Evolutionary conservation across 1,284 basidiomycete species (phyloP).

Genomic region (Schizopora paradoxa): DNA sequence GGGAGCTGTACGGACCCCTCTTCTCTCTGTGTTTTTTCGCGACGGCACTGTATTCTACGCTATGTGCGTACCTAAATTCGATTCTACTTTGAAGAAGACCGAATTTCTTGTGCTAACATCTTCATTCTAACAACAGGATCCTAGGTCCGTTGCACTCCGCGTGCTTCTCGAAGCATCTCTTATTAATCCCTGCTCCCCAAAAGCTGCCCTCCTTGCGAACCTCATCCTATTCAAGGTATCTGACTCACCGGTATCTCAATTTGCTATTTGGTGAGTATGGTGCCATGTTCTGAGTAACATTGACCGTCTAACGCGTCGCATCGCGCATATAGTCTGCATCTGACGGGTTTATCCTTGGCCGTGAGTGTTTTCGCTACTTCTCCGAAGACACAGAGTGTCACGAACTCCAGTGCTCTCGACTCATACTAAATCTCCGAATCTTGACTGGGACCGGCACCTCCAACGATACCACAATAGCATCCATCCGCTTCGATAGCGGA

Average conservation of each 20-base stretch:
- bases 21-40: conserved; percentile 7
- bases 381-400: too few relatives aligned
- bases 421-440: conserved; percentile 8
- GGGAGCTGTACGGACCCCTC: not conserved
- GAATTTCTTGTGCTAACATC: too few relatives aligned
- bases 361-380: too few relatives aligned
- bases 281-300: not conserved
- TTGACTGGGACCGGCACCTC: too few relatives aligned
- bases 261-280: conserved; percentile 7
- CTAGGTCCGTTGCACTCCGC: conserved; percentile 1
- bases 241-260: conserved; percentile 5
- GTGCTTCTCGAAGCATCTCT: not conserved
- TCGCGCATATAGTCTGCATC: not conserved
- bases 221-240: conserved; percentile 4
- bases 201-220: conserved; percentile 1
- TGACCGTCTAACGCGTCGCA: not conserved
- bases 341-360: conserved; percentile 5
- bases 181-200: too few relatives aligned
- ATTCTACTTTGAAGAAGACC: too few relatives aligned
- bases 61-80: too few relatives aligned
- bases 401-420: not conserved
- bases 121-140: conserved; percentile 4
- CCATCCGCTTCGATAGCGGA: too few relatives aligned
- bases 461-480: too few relatives aligned
- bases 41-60: conserved; percentile 9